These are phyloP conservation scores for Phytophthora boehmeriae DNA, from an alignment of 352 stramenopile genomes.

Conservation along the genomic window DNA sequence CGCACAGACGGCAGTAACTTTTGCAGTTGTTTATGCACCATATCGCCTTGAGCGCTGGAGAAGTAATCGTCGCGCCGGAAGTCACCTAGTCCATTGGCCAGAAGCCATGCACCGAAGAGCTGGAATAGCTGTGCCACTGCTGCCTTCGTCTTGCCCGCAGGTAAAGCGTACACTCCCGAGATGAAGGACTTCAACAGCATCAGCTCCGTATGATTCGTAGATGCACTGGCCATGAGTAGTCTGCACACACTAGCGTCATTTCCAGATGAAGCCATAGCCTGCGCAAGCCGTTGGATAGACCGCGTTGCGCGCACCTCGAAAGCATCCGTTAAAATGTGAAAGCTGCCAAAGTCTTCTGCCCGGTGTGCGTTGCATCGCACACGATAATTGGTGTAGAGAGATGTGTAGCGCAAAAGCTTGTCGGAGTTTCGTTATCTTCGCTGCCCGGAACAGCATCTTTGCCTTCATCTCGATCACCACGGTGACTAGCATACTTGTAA, in stretches of 20 bases:
- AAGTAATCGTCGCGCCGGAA: constrained; percentile 63
- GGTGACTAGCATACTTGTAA: constrained; percentile 5
- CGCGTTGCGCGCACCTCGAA: constrained; percentile 50
- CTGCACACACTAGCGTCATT: constrained; percentile 49
- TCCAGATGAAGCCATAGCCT: constrained; percentile 40
- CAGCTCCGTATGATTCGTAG: constrained; percentile 51
- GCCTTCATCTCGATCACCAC: constrained; percentile 14
- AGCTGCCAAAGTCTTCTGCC: constrained; percentile 43
- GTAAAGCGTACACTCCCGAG: constrained; percentile 34
- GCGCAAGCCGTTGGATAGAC: constrained; percentile 32
- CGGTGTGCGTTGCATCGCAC: constrained; percentile 42
- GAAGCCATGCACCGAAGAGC: constrained; percentile 47
- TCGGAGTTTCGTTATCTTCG: constrained; percentile 22
- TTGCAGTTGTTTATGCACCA: constrained; percentile 39
- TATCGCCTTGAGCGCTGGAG: constrained; percentile 40
- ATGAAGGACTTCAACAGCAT: constrained; percentile 52
- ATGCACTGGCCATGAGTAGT: constrained; percentile 52
- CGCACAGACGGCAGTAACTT: constrained; percentile 42
- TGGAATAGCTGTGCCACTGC: constrained; percentile 41
- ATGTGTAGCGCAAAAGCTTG: constrained; percentile 38
- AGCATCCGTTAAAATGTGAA: constrained; percentile 40
- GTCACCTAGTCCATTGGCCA: constrained; percentile 44
- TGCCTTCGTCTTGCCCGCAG: constrained; percentile 37
- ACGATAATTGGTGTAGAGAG: constrained; percentile 30
- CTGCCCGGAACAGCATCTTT: neutral